These are phyloP conservation scores for Protomyces lactucae-debilis DNA, from an alignment of 1,139 yeast species.

Conservation along the genomic window DNA sequence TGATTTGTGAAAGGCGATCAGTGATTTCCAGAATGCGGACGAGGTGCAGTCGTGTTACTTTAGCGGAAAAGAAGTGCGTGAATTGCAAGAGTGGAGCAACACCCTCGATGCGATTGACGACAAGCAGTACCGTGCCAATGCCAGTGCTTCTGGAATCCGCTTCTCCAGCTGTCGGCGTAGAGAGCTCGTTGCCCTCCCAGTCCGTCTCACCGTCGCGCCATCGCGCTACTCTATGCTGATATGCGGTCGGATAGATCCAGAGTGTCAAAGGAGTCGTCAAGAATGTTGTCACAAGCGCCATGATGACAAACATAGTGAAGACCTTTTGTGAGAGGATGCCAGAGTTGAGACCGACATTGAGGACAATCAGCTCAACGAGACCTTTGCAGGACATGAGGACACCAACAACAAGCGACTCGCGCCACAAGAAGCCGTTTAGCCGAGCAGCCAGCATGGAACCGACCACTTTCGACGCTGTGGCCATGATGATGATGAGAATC, in stretches of 20 bases:
- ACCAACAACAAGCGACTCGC: conserved; percentile 71
- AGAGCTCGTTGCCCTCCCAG: conserved; percentile 38
- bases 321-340: conserved; percentile 59
- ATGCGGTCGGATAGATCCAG: conserved; percentile 52
- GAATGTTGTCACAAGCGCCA: conserved; percentile 73
- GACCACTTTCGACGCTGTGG: conserved; percentile 58
- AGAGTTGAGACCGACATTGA: conserved; percentile 67
- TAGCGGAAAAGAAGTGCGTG: conserved; percentile 18
- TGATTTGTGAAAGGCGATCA: conserved; percentile 29
- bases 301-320: conserved; percentile 73
- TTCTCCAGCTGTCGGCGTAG: not conserved
- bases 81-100: conserved; percentile 27
- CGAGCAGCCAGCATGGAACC: conserved; percentile 67
- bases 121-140: conserved; percentile 15
- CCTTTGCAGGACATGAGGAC: conserved; percentile 86
- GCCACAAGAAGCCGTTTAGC: conserved; percentile 57
- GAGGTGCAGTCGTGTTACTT: conserved; percentile 8
- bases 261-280: conserved; percentile 68
- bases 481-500: conserved; percentile 59
- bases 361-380: conserved; percentile 59
- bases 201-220: conserved; percentile 45
- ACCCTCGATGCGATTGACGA: conserved; percentile 27
- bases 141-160: not conserved
- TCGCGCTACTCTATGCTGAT: conserved; percentile 42
- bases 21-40: conserved; percentile 29